Evolutionary conservation across 2,329 filamentous ascomycete species (phyloP), one percentile per base, ranked within the genome.

Genomic region (Talaromyces marneffei): DNA sequence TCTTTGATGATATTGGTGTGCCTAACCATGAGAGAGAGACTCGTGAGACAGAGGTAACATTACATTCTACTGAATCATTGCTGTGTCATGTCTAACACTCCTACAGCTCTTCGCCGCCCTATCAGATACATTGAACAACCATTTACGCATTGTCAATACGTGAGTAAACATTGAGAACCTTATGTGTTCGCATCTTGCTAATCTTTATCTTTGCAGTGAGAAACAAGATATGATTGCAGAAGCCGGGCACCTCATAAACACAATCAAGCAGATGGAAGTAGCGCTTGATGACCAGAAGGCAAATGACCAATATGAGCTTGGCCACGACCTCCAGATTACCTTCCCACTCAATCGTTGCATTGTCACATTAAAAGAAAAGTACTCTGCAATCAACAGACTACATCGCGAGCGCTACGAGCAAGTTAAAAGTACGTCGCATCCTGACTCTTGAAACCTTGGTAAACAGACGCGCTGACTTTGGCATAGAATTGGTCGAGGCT

Each of bases 1-100:
- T 97, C 62, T 99, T 97, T 72, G 94, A 99, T 75, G 93, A 99
- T 74, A 99, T 99, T 71, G 94, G 94, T 62, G 90, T 99, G n/a
- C 86, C 93, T 29, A 86, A 81, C 71, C 92, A 96, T 86, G 94
- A 97, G 76, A 89, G 94, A 71, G 92, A 97, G 73, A 83, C 85
- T 55, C 85, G 94, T 70, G 93, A 97, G 74, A 85, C 90, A 73
- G 91, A 97, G 86, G 92, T 95, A 80, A 71, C 70, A 63, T 46
- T 37, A 61, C 44, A 48, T 27, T n/a, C 44, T n/a, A 4, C 44
- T 29, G 44, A 14, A 14, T n/a, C 23, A 29, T 29, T 29, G 44
- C 25, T 9, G 35, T 56, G 7, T 3, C 16, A 40, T 23, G 29
- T 60, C 65, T 69, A 63, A 70, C 6, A 16, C 10, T 50, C 12